Evolutionary conservation across 768 basidiomycete genomes (phyloP).

Genomic region (Boletus bicolor): DNA sequence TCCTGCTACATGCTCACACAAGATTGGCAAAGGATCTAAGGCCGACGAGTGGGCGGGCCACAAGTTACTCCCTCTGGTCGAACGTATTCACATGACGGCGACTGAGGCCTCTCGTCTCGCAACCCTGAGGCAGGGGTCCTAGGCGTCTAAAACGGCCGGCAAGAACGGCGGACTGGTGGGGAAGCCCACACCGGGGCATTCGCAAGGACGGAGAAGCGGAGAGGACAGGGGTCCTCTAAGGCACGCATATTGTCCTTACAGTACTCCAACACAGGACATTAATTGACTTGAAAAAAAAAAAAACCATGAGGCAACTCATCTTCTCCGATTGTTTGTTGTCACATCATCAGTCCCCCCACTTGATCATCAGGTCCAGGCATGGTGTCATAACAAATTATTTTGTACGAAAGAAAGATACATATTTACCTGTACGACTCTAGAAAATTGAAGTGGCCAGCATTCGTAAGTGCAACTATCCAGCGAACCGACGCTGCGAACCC

Average conservation of each 20-base stretch:
- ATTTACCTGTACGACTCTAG: conserved; percentile 1
- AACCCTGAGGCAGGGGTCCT: too few relatives aligned
- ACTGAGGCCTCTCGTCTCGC: background rate
- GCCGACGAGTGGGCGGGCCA: background rate
- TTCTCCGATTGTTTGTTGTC: background rate
- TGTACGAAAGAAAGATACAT: conserved; percentile 2
- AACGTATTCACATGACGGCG: background rate
- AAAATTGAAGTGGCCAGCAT: background rate
- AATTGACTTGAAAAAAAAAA: too few relatives aligned
- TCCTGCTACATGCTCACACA: background rate
- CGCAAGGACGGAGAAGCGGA: too few relatives aligned
- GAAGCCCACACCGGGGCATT: too few relatives aligned
- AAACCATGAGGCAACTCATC: background rate
- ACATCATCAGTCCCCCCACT: background rate
- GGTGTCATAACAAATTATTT: background rate
- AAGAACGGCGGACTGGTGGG: too few relatives aligned
- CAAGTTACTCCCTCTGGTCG: background rate
- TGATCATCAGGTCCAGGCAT: background rate
- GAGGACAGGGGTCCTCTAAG: too few relatives aligned
- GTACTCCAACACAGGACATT: too few relatives aligned
- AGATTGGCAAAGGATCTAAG: background rate
- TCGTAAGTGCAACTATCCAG: background rate
- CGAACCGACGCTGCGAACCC: background rate
- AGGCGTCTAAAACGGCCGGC: too few relatives aligned
- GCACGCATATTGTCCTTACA: too few relatives aligned